These are phyloP conservation scores for Amanita inopinata DNA, from an alignment of 768 basidiomycete genomes.

Conservation along the genomic window DNA sequence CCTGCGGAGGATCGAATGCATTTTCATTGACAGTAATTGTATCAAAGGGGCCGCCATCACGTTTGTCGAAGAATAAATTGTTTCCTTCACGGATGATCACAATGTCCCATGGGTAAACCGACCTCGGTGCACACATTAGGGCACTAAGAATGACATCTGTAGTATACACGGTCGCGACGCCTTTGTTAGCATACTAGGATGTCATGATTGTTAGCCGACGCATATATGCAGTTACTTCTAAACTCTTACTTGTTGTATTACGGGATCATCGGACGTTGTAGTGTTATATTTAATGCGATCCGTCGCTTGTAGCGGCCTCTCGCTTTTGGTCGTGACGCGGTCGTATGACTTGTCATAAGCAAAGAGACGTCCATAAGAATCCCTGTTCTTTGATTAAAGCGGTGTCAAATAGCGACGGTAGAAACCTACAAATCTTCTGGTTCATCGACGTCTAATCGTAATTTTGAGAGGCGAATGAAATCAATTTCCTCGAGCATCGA, in stretches of 20 bases:
- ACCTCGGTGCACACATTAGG: constrained; percentile 92
- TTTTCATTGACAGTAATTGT: constrained; percentile 99
- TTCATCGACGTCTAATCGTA: constrained; percentile 89
- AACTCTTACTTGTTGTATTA: constrained; percentile 76
- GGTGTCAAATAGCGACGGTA: constrained; percentile 2
- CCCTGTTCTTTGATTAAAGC: constrained; percentile 33
- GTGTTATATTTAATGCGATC: constrained; percentile 97
- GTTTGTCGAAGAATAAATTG: constrained; percentile 93
- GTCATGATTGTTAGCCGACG: too few relatives aligned
- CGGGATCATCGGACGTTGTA: constrained; percentile 94
- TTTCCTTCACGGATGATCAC: constrained; percentile 90
- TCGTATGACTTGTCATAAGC: constrained; percentile 94
- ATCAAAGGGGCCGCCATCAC: constrained; percentile 94
- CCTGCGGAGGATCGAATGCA: constrained; percentile 86
- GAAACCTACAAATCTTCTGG: constrained; percentile 76
- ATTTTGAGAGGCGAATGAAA: constrained; percentile 84
- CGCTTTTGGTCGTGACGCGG: constrained; percentile 88
- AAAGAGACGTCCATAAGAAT: constrained; percentile 82
- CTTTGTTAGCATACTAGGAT: constrained; percentile 65
- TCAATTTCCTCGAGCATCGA: constrained; percentile 95
- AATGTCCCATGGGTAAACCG: constrained; percentile 98
- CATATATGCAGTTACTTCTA: constrained; percentile 2
- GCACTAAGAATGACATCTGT: constrained; percentile 94
- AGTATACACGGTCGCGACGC: constrained; percentile 80
- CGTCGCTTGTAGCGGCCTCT: constrained; percentile 81